Base-by-base conservation (phyloP, 139 green algal species). In the Asterochloris erici region DNA sequence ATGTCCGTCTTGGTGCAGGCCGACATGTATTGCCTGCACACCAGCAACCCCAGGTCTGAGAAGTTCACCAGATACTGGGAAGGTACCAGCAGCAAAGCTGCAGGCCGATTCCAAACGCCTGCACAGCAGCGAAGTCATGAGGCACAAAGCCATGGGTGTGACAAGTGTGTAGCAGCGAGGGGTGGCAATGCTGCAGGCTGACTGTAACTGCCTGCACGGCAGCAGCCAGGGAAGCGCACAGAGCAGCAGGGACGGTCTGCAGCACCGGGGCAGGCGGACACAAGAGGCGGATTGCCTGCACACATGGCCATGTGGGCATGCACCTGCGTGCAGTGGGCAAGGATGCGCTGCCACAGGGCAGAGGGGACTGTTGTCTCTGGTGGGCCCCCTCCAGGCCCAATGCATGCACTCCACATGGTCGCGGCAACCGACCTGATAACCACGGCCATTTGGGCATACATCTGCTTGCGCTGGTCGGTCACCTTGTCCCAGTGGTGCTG, bases 401-500 rank as follows among this genome's bases (percentile, higher is more conserved):
- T 60, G 68, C 19, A 24, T 23, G 19, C 23, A 27, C 14, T 54
- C 14, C 26, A 14, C 9, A 47, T 21, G 24, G 12, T 73, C 0
- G 9, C 23, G 63, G 66, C n/a, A 17, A 68, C 17, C 1, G 54
- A 92, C 90, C 88, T 91, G 60, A 86, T 87, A 11, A 94, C 47
- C 0, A 85, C 84, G 0, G 87, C 93, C 93, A 96, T 95, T 78
- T 96, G 91, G 0, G 91, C 92, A 82, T 84, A 94, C 70, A 78
- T 28, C 24, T 87, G 17, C 85, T 94, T 94, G 14, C 80, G 69
- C 12, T 78, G 68, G 14, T 85, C 83, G 28, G 79, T 69, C 63
- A 95, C 81, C 1, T 77, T 13, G 0, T 87, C 81, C 92, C 91
- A 95, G 79, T 96, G 93, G 62, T 87, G 78, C 73, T 86, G 17